Base-by-base conservation (phyloP, 768 basidiomycete species). In the Mycena rebaudengoi region DNA sequence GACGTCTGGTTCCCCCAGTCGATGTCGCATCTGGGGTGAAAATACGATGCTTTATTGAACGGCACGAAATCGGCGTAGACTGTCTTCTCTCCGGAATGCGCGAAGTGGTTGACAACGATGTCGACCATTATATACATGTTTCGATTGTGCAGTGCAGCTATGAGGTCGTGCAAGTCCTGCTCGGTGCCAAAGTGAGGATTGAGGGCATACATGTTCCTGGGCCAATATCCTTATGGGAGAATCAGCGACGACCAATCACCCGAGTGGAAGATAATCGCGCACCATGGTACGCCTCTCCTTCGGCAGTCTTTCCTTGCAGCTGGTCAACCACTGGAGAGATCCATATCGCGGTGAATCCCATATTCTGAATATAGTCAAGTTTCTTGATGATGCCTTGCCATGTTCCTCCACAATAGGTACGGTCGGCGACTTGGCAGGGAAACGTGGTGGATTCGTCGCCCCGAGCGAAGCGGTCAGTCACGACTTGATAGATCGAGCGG, bases 331-430 rank as follows among this genome's bases (percentile, higher is more conserved):
- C 79, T 3, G 88, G 88, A 45, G 85, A 85, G 57, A 87, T 86
- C 87, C 87, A 89, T 49, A 88, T 82, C 79, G 88, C 88, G n/a
- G 86, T 86, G 75, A 88, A 88, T 7, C 88, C 88, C 63, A 86
- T 86, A 41, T 81, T 64, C 60, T 85, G 80, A 62, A 90, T 88
- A 67, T 90, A 90, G 70, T 88, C 87, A 21, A 90, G 78, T 67
- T 86, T 83, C 61, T 81, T 75, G 63, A 76, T 79, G 63, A 89
- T 79, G 16, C 80, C 77, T 43, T 74, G 75, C 85, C 86, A 88
- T 12, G 84, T 86, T 5, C 88, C 88, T 29, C 88, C 88, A 60
- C 88, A 89, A 74, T 84, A 86, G 1, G 82, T 83, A 64, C 83
- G 85, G 23, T 75, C 69, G 12, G 67, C 74, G 2, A 82, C 77